Percentiles rank a stretch among this genome's conserved stretches.
Evolutionary conservation across 768 basidiomycete species (phyloP).

Genomic region (Boletus sp.): DNA sequence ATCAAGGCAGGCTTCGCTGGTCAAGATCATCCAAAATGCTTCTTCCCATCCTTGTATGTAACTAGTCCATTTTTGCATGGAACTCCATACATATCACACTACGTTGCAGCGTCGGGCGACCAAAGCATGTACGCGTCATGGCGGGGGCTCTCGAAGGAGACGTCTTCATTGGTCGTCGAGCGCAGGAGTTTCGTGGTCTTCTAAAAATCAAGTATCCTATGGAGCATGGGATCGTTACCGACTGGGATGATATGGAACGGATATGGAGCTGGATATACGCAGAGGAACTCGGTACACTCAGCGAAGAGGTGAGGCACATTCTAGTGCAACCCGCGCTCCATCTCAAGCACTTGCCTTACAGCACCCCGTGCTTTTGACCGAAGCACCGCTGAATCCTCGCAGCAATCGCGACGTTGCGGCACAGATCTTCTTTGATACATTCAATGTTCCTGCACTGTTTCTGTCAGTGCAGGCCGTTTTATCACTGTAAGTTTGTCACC

Average conservation of each 20-base stretch:
- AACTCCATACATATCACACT: slow-evolving; percentile 20
- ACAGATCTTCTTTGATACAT: slow-evolving; percentile 99
- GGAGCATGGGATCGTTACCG: slow-evolving; percentile 98
- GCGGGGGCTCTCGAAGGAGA: slow-evolving; percentile 96
- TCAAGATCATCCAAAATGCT: slow-evolving; percentile 98
- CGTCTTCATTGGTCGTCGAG: slow-evolving; percentile 91
- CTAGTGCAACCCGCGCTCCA: background rate
- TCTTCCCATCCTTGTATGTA: slow-evolving; percentile 97
- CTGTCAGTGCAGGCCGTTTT: slow-evolving; percentile 97
- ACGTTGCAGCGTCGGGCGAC: slow-evolving; percentile 78
- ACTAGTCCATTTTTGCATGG: slow-evolving; percentile 31
- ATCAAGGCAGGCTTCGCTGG: slow-evolving; percentile 99
- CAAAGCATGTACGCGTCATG: slow-evolving; percentile 98
- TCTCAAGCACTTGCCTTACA: slow-evolving; percentile 33
- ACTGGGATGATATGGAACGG: slow-evolving; percentile 99
- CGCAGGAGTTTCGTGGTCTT: slow-evolving; percentile 93
- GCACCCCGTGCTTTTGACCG: slow-evolving; percentile 97
- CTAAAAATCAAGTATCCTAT: slow-evolving; percentile 99
- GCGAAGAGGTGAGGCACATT: slow-evolving; percentile 77
- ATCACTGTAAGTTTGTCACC: slow-evolving; percentile 70
- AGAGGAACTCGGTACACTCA: slow-evolving; percentile 91
- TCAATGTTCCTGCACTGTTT: slow-evolving; percentile 97
- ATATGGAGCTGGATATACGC: slow-evolving; percentile 99
- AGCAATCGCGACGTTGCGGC: slow-evolving; percentile 95
- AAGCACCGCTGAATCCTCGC: slow-evolving; percentile 96